phyloP scores from a whole-genome alignment of 2,329 filamentous ascomycete genomes.

The Dactylonectria macrodidyma region DNA sequence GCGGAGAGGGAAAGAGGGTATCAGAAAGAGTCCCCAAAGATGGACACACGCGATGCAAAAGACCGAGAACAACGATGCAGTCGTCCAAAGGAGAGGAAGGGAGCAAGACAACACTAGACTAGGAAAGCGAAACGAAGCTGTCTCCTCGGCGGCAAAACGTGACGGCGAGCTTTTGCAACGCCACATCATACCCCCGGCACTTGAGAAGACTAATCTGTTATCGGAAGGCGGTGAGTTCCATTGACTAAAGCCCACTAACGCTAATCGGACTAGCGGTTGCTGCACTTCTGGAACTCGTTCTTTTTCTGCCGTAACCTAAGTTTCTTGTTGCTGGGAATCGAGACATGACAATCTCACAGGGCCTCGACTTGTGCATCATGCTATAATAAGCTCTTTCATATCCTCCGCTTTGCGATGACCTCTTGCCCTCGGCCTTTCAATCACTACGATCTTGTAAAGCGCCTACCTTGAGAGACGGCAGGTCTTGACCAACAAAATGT shows the following conservation, averaged over 20 bases:
- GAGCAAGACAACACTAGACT: neutral
- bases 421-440: neutral
- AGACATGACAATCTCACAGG: constrained; percentile 17
- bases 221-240: constrained; percentile 30
- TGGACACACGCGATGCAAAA: no score
- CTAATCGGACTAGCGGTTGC: neutral
- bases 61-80: neutral
- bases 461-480: neutral
- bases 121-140: constrained; percentile 3
- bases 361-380: neutral
- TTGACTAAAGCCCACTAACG: neutral
- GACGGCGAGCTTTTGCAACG: constrained; percentile 26
- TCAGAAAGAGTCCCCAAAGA: neutral
- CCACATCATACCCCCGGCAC: constrained; percentile 19
- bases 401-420: constrained; percentile 10
- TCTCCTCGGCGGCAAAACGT: constrained; percentile 15
- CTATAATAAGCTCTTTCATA: constrained; percentile 17
- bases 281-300: constrained; percentile 23
- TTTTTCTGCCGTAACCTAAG: constrained; percentile 44
- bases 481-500: constrained; percentile 56
- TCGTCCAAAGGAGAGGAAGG: constrained; percentile 14
- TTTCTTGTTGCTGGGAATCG: constrained; percentile 19
- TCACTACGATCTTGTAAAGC: neutral
- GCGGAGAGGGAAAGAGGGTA: constrained; percentile 21
- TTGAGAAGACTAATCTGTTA: neutral